phyloP scores from a whole-genome alignment of 768 basidiomycete species.

The Butyriboletus loyo region DNA sequence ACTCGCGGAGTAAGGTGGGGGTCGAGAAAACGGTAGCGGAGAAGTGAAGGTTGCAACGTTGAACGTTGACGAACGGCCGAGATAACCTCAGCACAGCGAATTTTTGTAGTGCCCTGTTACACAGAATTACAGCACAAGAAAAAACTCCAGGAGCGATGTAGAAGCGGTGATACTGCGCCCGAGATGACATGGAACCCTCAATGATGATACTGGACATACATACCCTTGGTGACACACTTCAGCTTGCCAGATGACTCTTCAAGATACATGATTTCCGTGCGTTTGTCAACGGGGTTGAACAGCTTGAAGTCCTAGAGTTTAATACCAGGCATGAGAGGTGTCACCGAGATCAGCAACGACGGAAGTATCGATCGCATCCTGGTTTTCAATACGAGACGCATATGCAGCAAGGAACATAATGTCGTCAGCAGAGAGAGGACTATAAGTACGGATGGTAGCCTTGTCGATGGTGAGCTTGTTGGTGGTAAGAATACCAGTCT shows the following conservation, averaged over 20 bases:
- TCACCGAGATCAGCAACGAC: constrained; percentile 81
- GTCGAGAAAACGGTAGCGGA: no score
- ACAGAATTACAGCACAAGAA: no score
- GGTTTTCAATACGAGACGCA: constrained; percentile 97
- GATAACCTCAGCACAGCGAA: no score
- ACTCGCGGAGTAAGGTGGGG: no score
- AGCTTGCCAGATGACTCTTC: constrained; percentile 93
- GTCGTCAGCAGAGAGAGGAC: constrained; percentile 82
- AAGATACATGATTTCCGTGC: constrained; percentile 97
- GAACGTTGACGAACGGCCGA: no score
- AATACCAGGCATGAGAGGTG: constrained; percentile 73
- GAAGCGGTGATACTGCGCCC: no score
- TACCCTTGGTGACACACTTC: constrained; percentile 99
- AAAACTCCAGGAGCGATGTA: no score
- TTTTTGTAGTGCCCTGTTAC: no score
- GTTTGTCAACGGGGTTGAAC: constrained; percentile 99
- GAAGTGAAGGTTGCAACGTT: no score
- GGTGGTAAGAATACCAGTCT: constrained; percentile 96
- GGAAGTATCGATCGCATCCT: constrained; percentile 93
- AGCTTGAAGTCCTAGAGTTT: constrained; percentile 98
- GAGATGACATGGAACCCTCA: no score
- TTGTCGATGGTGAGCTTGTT: constrained; percentile 99
- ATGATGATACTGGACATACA: constrained; percentile 99
- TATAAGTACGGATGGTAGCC: constrained; percentile 87
- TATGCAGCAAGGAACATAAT: constrained; percentile 93